Percentiles rank a stretch among this genome's conserved stretches.
phyloP scores from a whole-genome alignment of 768 basidiomycete genomes.

The Leucocoprinus sp. region DNA sequence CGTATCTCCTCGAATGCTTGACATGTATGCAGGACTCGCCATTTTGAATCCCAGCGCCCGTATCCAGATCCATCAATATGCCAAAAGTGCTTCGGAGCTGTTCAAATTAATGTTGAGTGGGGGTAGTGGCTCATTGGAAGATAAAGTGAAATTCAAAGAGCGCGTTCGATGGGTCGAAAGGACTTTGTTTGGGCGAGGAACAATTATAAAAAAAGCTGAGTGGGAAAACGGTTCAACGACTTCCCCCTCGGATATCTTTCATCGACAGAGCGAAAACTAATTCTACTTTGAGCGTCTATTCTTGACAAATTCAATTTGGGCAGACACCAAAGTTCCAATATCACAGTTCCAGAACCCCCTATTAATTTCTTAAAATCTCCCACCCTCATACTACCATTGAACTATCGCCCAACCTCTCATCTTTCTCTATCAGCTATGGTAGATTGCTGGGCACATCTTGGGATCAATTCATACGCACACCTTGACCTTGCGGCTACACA shows the following conservation, averaged over 20 bases:
- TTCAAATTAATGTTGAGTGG: constrained; percentile 92
- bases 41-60: constrained; percentile 91
- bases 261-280: constrained; percentile 38
- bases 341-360: constrained; percentile 10
- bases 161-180: constrained; percentile 70
- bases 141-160: constrained; percentile 44
- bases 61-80: constrained; percentile 85
- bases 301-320: constrained; percentile 88
- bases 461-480: constrained; percentile 85
- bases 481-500: constrained; percentile 92
- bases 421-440: constrained; percentile 96
- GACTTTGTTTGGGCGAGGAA: constrained; percentile 57
- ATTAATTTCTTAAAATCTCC: constrained; percentile 8
- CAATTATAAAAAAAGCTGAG: not conserved
- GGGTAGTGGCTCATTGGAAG: constrained; percentile 28
- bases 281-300: constrained; percentile 79
- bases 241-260: not conserved
- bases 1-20: constrained; percentile 96
- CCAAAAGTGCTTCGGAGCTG: constrained; percentile 75
- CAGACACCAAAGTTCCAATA: constrained; percentile 15
- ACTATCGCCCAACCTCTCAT: constrained; percentile 73
- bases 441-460: constrained; percentile 89
- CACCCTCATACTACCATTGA: constrained; percentile 30
- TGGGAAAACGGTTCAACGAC: not conserved
- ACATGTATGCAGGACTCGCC: constrained; percentile 99